These are phyloP conservation scores for Monosporascus sp. DNA, from an alignment of 2,329 filamentous ascomycete genomes.

Conservation along the genomic window DNA sequence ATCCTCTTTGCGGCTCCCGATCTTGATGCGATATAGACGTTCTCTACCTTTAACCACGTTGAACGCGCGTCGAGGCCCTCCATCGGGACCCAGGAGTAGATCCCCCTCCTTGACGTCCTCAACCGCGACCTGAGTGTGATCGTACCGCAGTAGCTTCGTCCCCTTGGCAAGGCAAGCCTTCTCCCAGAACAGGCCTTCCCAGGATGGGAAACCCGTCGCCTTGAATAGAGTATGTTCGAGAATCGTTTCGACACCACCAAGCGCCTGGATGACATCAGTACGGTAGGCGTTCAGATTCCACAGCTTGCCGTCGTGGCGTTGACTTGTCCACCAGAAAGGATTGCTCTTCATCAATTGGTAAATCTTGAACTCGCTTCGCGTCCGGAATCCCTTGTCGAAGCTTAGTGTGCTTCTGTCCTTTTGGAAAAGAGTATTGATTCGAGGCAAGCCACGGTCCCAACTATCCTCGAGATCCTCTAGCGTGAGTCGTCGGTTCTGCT, in stretches of 20 bases:
- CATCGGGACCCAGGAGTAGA: conserved; percentile 43
- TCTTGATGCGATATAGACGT: conserved; percentile 42
- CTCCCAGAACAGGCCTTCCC: conserved; percentile 90
- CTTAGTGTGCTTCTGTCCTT: conserved; percentile 95
- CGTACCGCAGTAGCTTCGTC: conserved; percentile 38
- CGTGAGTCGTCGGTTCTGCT: conserved; percentile 91
- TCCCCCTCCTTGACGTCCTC: conserved; percentile 45
- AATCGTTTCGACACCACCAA: conserved; percentile 96
- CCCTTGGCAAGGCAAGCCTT: conserved; percentile 47
- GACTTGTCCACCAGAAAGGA: conserved; percentile 98
- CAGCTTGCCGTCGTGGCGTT: conserved; percentile 92
- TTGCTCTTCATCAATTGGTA: conserved; percentile 99
- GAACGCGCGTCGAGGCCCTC: conserved; percentile 40
- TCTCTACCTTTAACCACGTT: conserved; percentile 44
- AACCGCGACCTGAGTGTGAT: conserved; percentile 38
- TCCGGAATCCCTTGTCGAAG: conserved; percentile 97
- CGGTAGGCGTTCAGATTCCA: conserved; percentile 97
- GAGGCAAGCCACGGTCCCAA: conserved; percentile 94
- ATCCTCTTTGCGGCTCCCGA: conserved; percentile 36
- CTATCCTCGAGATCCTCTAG: conserved; percentile 96
- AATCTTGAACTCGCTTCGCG: conserved; percentile 93
- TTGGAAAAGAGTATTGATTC: conserved; percentile 98
- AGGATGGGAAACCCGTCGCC: conserved; percentile 91
- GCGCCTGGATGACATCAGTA: conserved; percentile 92
- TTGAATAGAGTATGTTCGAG: conserved; percentile 96